phyloP scores from a whole-genome alignment of 805 yeast species.

The Starmera caribaea region DNA sequence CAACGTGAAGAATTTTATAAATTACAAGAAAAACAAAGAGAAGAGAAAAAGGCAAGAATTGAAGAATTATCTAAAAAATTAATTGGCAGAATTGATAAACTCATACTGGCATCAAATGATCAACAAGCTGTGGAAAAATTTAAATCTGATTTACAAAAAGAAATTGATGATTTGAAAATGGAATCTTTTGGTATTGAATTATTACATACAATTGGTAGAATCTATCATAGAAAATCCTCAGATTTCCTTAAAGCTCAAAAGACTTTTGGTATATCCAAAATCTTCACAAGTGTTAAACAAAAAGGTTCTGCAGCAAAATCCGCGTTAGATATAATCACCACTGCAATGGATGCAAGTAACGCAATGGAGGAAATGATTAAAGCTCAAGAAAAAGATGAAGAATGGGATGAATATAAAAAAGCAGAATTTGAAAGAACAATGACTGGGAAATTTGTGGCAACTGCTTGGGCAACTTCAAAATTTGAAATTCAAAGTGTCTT shows the following conservation, averaged over 20 bases:
- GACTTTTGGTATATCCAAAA: constrained; percentile 79
- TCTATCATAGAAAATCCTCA: constrained; percentile 67
- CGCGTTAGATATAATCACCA: constrained; percentile 70
- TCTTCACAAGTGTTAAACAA: constrained; percentile 72
- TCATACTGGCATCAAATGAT: constrained; percentile 34
- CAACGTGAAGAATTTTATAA: constrained; percentile 41
- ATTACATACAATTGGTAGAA: constrained; percentile 71
- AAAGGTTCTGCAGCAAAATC: constrained; percentile 78
- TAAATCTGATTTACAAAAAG: constrained; percentile 41
- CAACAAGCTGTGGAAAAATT: constrained; percentile 40
- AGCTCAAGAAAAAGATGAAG: constrained; percentile 50
- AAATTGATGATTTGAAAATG: constrained; percentile 75
- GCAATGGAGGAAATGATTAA: constrained; percentile 66
- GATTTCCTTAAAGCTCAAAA: constrained; percentile 67
- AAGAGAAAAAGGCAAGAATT: constrained; percentile 38
- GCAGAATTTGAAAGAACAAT: constrained; percentile 75
- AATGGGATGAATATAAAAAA: constrained; percentile 45
- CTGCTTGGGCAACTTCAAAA: constrained; percentile 92
- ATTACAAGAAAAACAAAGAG: constrained; percentile 45
- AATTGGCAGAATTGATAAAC: constrained; percentile 34
- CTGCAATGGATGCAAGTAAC: constrained; percentile 82
- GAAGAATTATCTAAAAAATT: constrained; percentile 41
- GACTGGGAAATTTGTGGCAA: constrained; percentile 83
- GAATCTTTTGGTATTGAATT: constrained; percentile 94
- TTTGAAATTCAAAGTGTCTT: constrained; percentile 76